Evolutionary conservation across 345 rosid genomes (phyloP).

Genomic region (Eucalyptus paniculata): DNA sequence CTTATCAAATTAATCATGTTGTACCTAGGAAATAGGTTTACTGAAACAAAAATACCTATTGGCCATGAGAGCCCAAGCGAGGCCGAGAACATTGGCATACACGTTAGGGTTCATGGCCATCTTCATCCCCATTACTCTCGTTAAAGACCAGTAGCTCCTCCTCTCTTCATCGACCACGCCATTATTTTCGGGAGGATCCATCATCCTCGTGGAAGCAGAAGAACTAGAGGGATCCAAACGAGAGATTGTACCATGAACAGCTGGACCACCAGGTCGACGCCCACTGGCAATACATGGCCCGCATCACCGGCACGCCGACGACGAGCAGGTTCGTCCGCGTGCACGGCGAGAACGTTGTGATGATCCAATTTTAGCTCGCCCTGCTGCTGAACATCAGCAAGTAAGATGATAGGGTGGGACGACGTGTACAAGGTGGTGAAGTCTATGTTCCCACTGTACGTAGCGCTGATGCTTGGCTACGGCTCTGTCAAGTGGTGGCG

Average conservation of each 20-base stretch:
- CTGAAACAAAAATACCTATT: neutral
- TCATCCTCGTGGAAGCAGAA: slow-evolving; percentile 25
- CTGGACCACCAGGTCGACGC: slow-evolving; percentile 75
- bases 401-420: no score
- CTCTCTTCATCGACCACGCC: neutral
- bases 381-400: no score
- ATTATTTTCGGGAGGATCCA: neutral
- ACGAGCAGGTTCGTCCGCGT: no score
- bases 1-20: neutral
- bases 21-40: no score
- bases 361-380: no score
- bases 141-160: no score
- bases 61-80: slow-evolving; percentile 22
- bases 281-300: slow-evolving; percentile 77
- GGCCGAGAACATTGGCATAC: neutral
- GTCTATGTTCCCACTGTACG: no score
- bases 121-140: slow-evolving; percentile 15
- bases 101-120: slow-evolving; percentile 27
- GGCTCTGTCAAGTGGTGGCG: no score
- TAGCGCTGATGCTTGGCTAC: no score
- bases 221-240: slow-evolving; percentile 56
- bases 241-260: slow-evolving; percentile 61
- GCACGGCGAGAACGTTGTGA: no score
- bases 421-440: no score
- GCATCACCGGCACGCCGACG: no score